These are phyloP conservation scores for Populus alba DNA, from an alignment of 345 rosid genomes.

Conservation along the genomic window DNA sequence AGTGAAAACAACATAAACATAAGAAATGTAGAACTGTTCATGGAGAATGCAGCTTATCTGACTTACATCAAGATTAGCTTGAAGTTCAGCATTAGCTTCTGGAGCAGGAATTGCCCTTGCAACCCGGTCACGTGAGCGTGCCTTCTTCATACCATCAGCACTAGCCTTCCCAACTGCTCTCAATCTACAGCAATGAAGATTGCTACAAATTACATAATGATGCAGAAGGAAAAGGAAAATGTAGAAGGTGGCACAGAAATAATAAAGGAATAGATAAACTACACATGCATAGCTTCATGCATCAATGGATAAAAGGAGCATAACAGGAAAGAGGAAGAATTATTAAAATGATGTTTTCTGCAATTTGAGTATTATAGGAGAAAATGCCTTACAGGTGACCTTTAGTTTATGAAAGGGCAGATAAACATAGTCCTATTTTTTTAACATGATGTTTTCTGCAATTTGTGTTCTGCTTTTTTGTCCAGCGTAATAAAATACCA, in stretches of 20 bases:
- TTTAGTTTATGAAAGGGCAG: neutral
- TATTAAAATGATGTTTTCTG: no score
- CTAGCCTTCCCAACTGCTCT: conserved; percentile 26
- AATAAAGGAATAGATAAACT: neutral
- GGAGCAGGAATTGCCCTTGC: conserved; percentile 27
- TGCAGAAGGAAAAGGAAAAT: neutral
- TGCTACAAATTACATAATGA: neutral
- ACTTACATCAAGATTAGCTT: conserved; percentile 33
- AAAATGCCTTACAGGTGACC: no score
- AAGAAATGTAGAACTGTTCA: neutral
- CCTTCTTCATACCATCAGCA: conserved; percentile 23
- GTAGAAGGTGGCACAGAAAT: no score
- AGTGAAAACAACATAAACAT: neutral
- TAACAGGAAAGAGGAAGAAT: neutral
- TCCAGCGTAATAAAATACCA: neutral
- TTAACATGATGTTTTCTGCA: neutral
- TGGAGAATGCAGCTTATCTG: conserved; percentile 24
- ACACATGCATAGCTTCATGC: neutral
- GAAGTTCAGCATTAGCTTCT: conserved; percentile 36
- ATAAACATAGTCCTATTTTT: no score
- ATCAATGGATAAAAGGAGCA: neutral
- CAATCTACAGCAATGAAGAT: conserved; percentile 18
- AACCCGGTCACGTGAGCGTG: conserved; percentile 27
- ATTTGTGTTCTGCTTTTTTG: neutral
- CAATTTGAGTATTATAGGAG: no score